phyloP scores from a whole-genome alignment of 1,284 basidiomycete species.

The Mycena citricolor region DNA sequence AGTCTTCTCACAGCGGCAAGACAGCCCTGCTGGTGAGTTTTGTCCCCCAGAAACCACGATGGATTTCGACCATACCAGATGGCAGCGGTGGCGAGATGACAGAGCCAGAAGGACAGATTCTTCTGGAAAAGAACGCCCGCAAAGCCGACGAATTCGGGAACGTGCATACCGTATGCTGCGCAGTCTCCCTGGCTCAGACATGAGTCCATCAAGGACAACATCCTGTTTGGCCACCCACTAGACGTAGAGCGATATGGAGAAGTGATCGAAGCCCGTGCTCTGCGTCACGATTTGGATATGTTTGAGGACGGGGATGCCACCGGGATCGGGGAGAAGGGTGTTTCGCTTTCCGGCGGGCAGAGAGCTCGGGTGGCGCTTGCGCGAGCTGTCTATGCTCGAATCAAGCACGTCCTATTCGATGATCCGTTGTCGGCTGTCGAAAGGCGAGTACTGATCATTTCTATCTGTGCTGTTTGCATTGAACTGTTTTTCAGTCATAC shows the following conservation, averaged over 20 bases:
- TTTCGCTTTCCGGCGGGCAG: constrained; percentile 9
- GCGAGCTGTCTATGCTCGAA: constrained; percentile 6
- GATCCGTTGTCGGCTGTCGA: too few relatives aligned
- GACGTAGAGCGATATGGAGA: constrained; percentile 52
- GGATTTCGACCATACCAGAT: constrained; percentile 37
- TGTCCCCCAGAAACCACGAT: background rate
- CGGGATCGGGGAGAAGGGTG: background rate
- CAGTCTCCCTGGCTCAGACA: constrained; percentile 57
- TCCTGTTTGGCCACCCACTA: constrained; percentile 57
- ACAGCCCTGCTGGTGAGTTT: constrained; percentile 62
- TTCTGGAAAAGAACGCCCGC: constrained; percentile 64
- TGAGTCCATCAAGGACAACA: constrained; percentile 49
- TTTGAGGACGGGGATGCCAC: constrained; percentile 1
- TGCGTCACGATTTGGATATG: constrained; percentile 4
- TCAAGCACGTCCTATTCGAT: constrained; percentile 3
- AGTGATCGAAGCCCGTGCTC: constrained; percentile 42
- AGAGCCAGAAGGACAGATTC: constrained; percentile 43
- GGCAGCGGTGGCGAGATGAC: constrained; percentile 71
- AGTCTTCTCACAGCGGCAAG: constrained; percentile 51
- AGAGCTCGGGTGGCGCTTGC: constrained; percentile 6
- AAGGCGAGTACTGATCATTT: too few relatives aligned
- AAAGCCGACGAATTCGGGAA: constrained; percentile 62
- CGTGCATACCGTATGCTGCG: constrained; percentile 76
- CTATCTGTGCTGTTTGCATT: too few relatives aligned
- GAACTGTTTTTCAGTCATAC: too few relatives aligned